A percentile compares a stretch with the other conserved stretches of the same genome.
These are phyloP conservation scores for Sungouiella blattae DNA, from an alignment of 805 yeast species.

Conservation along the genomic window DNA sequence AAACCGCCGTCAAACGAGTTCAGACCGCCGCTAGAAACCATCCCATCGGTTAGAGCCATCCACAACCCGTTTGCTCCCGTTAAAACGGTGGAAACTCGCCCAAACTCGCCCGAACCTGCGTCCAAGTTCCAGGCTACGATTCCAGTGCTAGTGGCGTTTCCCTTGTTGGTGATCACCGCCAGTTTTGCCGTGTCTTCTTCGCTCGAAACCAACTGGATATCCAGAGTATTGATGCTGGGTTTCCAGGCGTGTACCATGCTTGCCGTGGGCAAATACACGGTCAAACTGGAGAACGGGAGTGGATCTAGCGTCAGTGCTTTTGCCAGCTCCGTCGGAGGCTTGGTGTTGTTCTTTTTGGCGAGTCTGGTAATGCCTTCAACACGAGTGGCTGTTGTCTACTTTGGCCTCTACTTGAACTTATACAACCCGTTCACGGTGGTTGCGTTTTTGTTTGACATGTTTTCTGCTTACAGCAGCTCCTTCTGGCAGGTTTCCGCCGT, in stretches of 20 bases:
- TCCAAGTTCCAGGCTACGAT: constrained; percentile 21
- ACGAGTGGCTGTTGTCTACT: constrained; percentile 22
- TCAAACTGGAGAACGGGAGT: no score
- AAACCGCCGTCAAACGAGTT: no score
- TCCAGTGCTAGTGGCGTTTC: constrained; percentile 32
- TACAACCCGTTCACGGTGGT: constrained; percentile 30
- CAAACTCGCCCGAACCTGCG: neutral
- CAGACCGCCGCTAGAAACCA: constrained; percentile 11
- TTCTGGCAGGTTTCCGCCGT: constrained; percentile 1
- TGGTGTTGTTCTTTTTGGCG: constrained; percentile 21
- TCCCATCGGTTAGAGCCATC: constrained; percentile 8
- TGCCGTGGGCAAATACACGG: constrained; percentile 4
- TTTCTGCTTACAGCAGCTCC: constrained; percentile 1
- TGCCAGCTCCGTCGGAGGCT: constrained; percentile 11
- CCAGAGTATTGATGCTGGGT: constrained; percentile 14
- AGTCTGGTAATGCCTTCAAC: constrained; percentile 22
- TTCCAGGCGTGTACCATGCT: constrained; percentile 21
- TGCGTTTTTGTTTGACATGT: constrained; percentile 25
- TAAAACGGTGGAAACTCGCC: constrained; percentile 1
- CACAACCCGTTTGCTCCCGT: constrained; percentile 2
- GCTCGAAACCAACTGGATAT: constrained; percentile 2
- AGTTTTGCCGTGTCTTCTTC: constrained; percentile 13
- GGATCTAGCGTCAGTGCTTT: no score
- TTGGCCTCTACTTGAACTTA: constrained; percentile 28
- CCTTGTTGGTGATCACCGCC: constrained; percentile 26